Evolutionary conservation across 1,284 basidiomycete genomes (phyloP), one percentile per base, ranked within the genome.

Genomic region (Sporisorium exsertum): DNA sequence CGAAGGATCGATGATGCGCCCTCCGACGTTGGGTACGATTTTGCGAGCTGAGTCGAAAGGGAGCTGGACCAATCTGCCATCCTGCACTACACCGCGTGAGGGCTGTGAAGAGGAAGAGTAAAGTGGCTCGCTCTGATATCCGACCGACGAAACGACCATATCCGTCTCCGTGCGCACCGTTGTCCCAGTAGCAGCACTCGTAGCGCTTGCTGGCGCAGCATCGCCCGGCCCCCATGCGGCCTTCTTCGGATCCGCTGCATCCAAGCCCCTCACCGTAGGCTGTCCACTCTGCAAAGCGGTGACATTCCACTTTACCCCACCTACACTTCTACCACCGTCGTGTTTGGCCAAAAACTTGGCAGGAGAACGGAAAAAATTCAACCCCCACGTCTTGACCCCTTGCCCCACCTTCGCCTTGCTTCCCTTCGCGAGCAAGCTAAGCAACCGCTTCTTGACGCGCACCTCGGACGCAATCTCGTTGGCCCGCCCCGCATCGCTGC

Each of bases 111-210:
- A 35, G 12, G 61, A 1, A 20, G 65, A 50, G 54, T 35, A 58
- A 2, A 89, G 81, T 2, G 92, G 90, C 56, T 93, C 92, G 0
- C 90, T 90, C 57, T 90, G 90, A 86, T 97, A 97, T 15, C 96
- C 96, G 7, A 98, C 90, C 15, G 92, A 93, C 22, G 94, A 92
- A 35, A 97, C 88, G 15, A 97, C 91, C 72, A 97, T 89, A 71
- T 93, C 92, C 0, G 94, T 93, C 5, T 84, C 62, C 1, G 90
- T 85, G 1, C 84, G 87, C 1, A 89, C 88, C 5, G 87, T 88
- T 73, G 89, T 86, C 0, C 90, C 90, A 0, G 92, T 94, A 0
- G 89, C 49, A 2, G 43, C 4, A 5, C 27, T 33, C 9, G 60
- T 29, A 5, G 53, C 40, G 29, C 61, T 62, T 13, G 62, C 43